These are phyloP conservation scores for Adenanthera pavonina DNA, from an alignment of 306 rosid genomes.

Conservation along the genomic window DNA sequence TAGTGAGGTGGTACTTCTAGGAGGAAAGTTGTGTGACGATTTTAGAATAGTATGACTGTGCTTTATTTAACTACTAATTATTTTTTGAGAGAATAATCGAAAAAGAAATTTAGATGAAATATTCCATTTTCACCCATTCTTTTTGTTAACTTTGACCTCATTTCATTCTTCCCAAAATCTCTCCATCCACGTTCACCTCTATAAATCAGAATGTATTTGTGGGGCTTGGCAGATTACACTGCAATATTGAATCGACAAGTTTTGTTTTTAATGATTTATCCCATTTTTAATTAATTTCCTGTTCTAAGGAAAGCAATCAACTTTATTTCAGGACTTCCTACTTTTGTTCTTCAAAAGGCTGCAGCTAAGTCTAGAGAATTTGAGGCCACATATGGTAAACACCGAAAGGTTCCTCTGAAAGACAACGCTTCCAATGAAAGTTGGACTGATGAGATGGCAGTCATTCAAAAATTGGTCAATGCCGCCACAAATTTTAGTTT, in stretches of 20 bases:
- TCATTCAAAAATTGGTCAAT: conserved; percentile 42
- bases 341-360: conserved; percentile 75
- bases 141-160: not conserved
- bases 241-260: not conserved
- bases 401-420: conserved; percentile 37
- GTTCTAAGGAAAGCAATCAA: not conserved
- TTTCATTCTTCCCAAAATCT: not conserved
- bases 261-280: not conserved
- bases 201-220: not conserved
- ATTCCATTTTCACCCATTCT: not conserved
- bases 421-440: conserved; percentile 38
- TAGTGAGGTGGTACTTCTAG: not conserved
- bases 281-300: not conserved
- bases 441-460: conserved; percentile 42
- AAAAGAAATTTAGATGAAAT: not conserved
- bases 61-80: not conserved
- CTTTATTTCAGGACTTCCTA: conserved; percentile 60
- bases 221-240: conserved; percentile 13
- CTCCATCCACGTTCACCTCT: not conserved
- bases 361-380: conserved; percentile 81
- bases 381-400: conserved; percentile 78
- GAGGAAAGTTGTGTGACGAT: not conserved
- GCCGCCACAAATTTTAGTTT: conserved; percentile 37
- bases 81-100: not conserved
- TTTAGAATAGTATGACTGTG: not conserved